phyloP scores from a whole-genome alignment of 1,139 yeast genomes.

The Protomyces inundatus region DNA sequence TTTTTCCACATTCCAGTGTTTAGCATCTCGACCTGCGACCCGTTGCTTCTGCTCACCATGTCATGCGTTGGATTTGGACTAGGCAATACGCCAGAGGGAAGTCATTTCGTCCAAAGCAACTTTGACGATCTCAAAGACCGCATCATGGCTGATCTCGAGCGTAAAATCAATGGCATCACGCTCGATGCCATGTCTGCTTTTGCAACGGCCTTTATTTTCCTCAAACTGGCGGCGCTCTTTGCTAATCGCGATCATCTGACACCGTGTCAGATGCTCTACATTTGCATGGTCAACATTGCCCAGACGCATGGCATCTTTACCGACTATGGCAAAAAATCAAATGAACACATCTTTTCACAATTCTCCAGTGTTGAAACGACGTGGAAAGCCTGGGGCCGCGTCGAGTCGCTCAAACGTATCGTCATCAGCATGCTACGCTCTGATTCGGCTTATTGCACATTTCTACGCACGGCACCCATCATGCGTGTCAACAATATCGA shows the following conservation, averaged over 20 bases:
- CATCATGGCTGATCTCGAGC: conserved; percentile 15
- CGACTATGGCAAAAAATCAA: conserved; percentile 8
- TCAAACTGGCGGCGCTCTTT: conserved; percentile 18
- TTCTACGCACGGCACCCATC: conserved; percentile 6
- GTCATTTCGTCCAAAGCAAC: conserved; percentile 19
- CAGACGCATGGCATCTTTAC: conserved; percentile 25
- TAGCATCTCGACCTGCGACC: conserved; percentile 17
- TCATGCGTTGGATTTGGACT: conserved; percentile 19
- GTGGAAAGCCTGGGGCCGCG: conserved; percentile 25
- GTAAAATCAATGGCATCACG: conserved; percentile 12
- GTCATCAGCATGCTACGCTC: conserved; percentile 16
- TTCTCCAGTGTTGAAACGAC: conserved; percentile 1
- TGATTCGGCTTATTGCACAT: conserved; percentile 22
- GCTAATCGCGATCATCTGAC: conserved; percentile 21
- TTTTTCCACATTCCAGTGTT: conserved; percentile 16
- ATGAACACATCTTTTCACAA: neutral
- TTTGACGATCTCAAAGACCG: conserved; percentile 11
- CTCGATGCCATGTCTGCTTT: conserved; percentile 17
- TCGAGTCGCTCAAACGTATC: conserved; percentile 18
- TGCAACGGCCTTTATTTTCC: conserved; percentile 21
- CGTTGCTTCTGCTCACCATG: conserved; percentile 13
- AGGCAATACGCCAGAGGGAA: neutral
- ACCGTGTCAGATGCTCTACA: conserved; percentile 21
- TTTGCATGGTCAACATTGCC: conserved; percentile 20
- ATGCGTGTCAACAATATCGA: conserved; percentile 14